These are phyloP conservation scores for Beauveria scarabaeidicola DNA, from an alignment of 2,329 filamentous ascomycete genomes.

Conservation along the genomic window DNA sequence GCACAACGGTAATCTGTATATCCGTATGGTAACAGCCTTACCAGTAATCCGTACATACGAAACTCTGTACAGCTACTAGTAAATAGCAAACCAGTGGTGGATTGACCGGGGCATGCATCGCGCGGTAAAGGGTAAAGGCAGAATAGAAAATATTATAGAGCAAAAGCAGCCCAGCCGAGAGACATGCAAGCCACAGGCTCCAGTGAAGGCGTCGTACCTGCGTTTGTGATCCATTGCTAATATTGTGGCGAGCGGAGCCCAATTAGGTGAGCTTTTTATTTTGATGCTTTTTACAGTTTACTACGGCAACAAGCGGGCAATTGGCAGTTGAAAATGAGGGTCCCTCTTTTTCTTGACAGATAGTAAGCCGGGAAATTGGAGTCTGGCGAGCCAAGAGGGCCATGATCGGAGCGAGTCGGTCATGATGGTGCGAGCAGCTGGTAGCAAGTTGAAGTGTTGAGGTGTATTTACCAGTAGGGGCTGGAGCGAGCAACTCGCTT, in stretches of 20 bases:
- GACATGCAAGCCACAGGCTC: background rate
- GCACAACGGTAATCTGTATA: too few species aligned
- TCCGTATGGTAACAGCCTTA: background rate
- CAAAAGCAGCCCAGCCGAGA: background rate
- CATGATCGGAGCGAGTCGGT: background rate
- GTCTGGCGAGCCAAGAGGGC: background rate
- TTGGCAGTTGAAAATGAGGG: conserved; percentile 1
- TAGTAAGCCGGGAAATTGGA: conserved; percentile 5
- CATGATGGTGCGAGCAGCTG: background rate
- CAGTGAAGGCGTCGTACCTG: background rate
- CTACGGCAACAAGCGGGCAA: conserved; percentile 2
- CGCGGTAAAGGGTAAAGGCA: background rate
- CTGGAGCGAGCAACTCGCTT: too few species aligned
- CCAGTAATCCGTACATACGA: too few species aligned
- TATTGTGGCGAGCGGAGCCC: conserved; percentile 5
- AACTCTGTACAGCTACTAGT: too few species aligned
- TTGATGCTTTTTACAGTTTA: background rate
- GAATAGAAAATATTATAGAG: background rate
- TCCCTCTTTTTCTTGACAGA: background rate
- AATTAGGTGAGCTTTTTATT: background rate
- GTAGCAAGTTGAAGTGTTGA: background rate
- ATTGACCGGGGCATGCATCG: background rate
- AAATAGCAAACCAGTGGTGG: background rate
- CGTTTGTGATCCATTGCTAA: conserved; percentile 1
- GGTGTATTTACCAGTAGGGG: too few species aligned